Evolutionary conservation across 176 grass and related monocot species (phyloP), one percentile per base, ranked within the genome.

Genomic region (Aegilops tauschii): DNA sequence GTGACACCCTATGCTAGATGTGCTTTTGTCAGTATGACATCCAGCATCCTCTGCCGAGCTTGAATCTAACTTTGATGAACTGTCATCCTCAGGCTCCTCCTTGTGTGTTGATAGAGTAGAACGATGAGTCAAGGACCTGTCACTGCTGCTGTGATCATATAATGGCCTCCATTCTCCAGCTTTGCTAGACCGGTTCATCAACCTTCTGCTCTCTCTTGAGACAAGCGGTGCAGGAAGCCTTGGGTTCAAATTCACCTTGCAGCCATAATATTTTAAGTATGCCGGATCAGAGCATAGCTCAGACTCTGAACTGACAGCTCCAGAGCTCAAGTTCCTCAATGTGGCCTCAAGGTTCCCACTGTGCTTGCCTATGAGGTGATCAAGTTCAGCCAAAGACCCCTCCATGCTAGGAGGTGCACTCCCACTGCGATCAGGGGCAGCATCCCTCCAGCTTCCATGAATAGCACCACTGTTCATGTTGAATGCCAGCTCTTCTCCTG

Each of bases 331-430:
- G 76, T 82, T 88, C 42, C 61, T 76, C 65, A 94, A 91, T 76
- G 65, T 68, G 35, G 86, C 71, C 61, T 90, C 88, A 36, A 92
- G 87, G 52, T 65, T 86, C 65, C 73, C 83, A 86, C 65, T 82
- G 23, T 89, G 84, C 10, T 85, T 88, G 25, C 81, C 68, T 66
- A 83, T 87, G 50, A 92, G 78, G 83, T 88, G 82, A 44, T 74
- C 81, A 82, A 96, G 82, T 76, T 94, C 82, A 83, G 65, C 88
- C 69, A 88, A 88, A 64, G 96, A 98, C 18, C 92, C 96, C 85
- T 96, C 93, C 90, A 98, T 96, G 82, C 85, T 95, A 63, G 96
- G 96, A 12, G 96, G 96, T 44, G 96, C 96, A 35, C 96, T 98
- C 77, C 90, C 96, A 76, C 96, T 91, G 16, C 92, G 90, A 87